These are phyloP conservation scores for Rhodosporidiobolus odoratus DNA, from an alignment of 768 basidiomycete genomes.

Conservation along the genomic window DNA sequence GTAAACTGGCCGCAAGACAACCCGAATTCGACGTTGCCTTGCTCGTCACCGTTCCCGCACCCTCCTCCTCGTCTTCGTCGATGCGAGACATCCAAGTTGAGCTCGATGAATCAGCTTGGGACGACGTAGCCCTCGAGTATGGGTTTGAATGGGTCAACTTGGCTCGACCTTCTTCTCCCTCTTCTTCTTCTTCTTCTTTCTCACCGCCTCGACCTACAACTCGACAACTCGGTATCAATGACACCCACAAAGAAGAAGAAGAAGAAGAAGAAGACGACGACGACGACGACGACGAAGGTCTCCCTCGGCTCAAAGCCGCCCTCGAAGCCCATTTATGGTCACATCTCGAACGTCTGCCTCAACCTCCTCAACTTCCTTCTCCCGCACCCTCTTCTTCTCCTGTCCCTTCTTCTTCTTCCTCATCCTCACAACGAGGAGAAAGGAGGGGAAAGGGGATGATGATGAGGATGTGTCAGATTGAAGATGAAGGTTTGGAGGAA, in stretches of 20 bases:
- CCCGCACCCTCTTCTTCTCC: too few species aligned
- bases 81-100: not conserved
- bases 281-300: not conserved
- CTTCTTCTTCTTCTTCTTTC: not conserved
- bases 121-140: constrained; percentile 15
- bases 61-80: not conserved
- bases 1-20: not conserved
- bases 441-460: not conserved
- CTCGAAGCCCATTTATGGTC: constrained; percentile 19
- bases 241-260: too few species aligned
- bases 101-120: constrained; percentile 2
- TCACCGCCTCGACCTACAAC: not conserved
- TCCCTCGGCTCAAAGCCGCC: not conserved
- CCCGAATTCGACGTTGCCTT: constrained; percentile 28
- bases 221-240: too few species aligned
- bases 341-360: not conserved
- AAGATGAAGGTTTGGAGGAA: not conserved
- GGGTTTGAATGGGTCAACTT: constrained; percentile 27
- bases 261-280: not conserved
- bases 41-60: constrained; percentile 2
- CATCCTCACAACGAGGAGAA: not conserved
- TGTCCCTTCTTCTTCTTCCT: too few species aligned
- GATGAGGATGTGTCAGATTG: not conserved
- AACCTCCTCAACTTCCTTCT: too few species aligned
- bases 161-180: too few species aligned